Evolutionary conservation across 805 yeast genomes (phyloP), one percentile per base, ranked within the genome.

Genomic region (Metschnikowia koreensis): DNA sequence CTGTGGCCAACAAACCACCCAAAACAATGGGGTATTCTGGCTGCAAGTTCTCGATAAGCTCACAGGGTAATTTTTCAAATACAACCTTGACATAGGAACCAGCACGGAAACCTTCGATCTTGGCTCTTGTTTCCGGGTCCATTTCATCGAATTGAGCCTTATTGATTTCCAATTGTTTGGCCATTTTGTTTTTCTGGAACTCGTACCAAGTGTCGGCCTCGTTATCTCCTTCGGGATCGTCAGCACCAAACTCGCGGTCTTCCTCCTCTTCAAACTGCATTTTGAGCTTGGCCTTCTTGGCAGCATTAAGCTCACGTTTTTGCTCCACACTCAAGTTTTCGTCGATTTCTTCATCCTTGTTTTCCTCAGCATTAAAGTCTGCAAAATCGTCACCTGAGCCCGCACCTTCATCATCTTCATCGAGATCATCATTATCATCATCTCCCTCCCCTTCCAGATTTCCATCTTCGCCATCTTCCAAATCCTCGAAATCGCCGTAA

Each of bases 181-280:
- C 91, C 84, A 96, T 92, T 64, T 92, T 93, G 54, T 96, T 96
- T 74, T 94, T 94, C 69, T 94, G 97, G 68, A 87, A 83, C 67
- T 93, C 98, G 67, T 93, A 94, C 99, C 99, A 94, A 0, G 97
- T 91, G 62, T 93, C 97, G 51, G 89, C 90, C 64, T 88, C 96
- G 22, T 69, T 67, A 46, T 66, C 72, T 50, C 81, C 86, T 65
- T 88, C 91, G 11, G 89, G 89, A 56, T 89, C 96, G 56, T 86
- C 89, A 27, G 84, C 90, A 15, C 88, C 89, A 59, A 82, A 82
- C 52, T 75, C 79, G 11, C 78, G 64, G 52, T 75, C 79, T 60
- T 85, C 91, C 66, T 85, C 90, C 47, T 84, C 90, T 64, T 94
- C 98, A 64, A 94, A 90, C 66, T 94, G 97, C 62, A 89, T 77